Evolutionary conservation across 2,329 filamentous ascomycete genomes (phyloP), one percentile per base, ranked within the genome.

Genomic region (Beauveria pseudobassiana): DNA sequence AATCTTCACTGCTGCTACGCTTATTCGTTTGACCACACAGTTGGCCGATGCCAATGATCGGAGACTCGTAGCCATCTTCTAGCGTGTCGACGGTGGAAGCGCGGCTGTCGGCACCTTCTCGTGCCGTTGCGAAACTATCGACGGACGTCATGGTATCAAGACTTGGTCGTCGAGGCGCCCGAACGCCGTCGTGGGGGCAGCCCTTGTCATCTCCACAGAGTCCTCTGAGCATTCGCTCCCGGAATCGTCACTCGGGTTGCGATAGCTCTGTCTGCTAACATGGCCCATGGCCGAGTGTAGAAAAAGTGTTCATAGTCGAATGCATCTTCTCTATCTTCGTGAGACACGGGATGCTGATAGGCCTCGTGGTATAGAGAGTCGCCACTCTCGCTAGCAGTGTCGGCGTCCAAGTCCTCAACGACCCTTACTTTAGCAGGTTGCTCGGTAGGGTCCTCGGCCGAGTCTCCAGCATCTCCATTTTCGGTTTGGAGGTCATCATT

Each of bases 231-330:
- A 80, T 63, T 77, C 80, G 68, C 86, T 87, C 55, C 76, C 78
- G 48, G 71, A 73, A 66, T 84, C 85, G 6, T 69, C 73, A 65
- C 61, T 68, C 65, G 45, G 69, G 62, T 14, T 56, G 22, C 63
- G 49, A 63, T 61, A 50, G 67, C 66, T 64, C 67, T 68, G 42
- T 49, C 78, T 74, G 66, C 82, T 86, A 69, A 91, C 87, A 2
- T 83, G 91, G 6, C 91, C 92, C 82, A 97, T 87, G 12, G 92
- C 91, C 67, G 91, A 96, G 73, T 97, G 92, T 16, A 97, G 80
- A 73, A 96, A 76, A 97, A 97, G 71, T 96, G 88, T 73, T 96
- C 90, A 65, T 98, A 98, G 72, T 98, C 93, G 69, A 98, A 98
- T 1, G 93, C 93, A 73, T 98, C 93, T 66, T 93, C 87, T 22